A percentile compares a stretch with the other conserved stretches of the same genome.
Conservation (phyloP, 1,139 yeast genomes). For the Suhomyces terraborum region DNA sequence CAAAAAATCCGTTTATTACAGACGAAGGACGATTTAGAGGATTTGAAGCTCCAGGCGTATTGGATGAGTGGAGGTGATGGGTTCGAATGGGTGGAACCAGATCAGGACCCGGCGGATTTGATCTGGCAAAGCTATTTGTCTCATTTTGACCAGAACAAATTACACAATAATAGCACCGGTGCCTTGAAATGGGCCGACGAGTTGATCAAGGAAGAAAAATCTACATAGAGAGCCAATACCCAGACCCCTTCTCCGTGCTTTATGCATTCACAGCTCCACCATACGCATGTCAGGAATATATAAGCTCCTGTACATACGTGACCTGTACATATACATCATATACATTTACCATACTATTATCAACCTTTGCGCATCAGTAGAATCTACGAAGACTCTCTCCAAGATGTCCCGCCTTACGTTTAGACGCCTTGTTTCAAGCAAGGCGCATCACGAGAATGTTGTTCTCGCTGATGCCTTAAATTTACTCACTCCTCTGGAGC, state of each 20-base stretch:
- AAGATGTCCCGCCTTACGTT: conserved; percentile 9
- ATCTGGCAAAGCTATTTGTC: conserved; percentile 51
- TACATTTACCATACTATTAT: not conserved
- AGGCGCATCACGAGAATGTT: conserved; percentile 24
- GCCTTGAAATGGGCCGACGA: conserved; percentile 28
- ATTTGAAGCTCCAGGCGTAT: conserved; percentile 65
- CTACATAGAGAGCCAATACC: too few species aligned
- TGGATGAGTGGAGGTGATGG: conserved; percentile 80
- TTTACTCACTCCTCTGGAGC: conserved; percentile 31
- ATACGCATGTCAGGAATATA: not conserved
- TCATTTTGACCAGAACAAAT: conserved; percentile 24
- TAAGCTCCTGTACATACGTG: not conserved
- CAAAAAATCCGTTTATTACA: conserved; percentile 43
- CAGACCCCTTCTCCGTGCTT: too few species aligned
- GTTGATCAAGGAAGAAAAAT: conserved; percentile 16
- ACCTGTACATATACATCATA: not conserved
- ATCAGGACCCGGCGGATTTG: conserved; percentile 74
- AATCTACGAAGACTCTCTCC: not conserved
- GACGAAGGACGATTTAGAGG: conserved; percentile 50
- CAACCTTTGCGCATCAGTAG: not conserved
- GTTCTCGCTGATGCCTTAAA: conserved; percentile 43
- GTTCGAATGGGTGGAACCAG: conserved; percentile 80
- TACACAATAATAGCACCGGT: conserved; percentile 13
- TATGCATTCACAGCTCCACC: not conserved
- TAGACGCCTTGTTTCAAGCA: conserved; percentile 14